Base-by-base conservation (phyloP, 371 early-diverging fungal genomes). In the Mortierella sp. region DNA sequence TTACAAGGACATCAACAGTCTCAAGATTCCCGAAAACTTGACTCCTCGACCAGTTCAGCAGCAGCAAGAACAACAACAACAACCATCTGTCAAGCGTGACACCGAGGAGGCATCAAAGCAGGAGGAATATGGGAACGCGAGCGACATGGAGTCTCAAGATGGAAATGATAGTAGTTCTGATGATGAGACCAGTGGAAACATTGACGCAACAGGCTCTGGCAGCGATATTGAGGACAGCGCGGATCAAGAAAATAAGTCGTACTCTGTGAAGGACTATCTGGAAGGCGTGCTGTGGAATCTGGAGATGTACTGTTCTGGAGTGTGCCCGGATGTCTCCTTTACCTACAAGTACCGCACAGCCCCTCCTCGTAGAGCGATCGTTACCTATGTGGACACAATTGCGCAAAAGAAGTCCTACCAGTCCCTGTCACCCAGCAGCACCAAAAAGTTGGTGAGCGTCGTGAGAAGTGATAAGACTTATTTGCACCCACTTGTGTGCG, bases 231-330 rank as follows among this genome's bases (percentile, higher is more conserved):
- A 77, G 13, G 77, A 73, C 5, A 75, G 77, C 3, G 52, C 52
- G 13, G 68, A 70, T 19, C 72, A 72, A 19, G 73, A 74, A 50
- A 42, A 38, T 19, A 68, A 47, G 34, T 10, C 31, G 2, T 83
- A 71, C 52, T 81, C 79, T 1, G 82, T 81, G 21, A 79, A 79
- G 47, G 31, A 77, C 75, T 81, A 77, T 31, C 65, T 88, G 60
- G 72, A 31, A 10, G 88, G 84, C 2, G 26, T 87, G 16, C 70
- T 87, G 6, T 87, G 88, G 88, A 87, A 87, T 38, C 44, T 87
- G 16, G 84, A 83, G 75, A 79, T 84, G 84, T 88, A 88, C 76
- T 81, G 80, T 48, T 70, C 83, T 28, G 88, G 88, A 71, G 74
- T 44, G 2, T 88, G 88, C 68, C 84, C 88, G 1, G 88, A 87